Base-by-base conservation (phyloP, 1,139 yeast genomes). In the Debaryomyces sp. region DNA sequence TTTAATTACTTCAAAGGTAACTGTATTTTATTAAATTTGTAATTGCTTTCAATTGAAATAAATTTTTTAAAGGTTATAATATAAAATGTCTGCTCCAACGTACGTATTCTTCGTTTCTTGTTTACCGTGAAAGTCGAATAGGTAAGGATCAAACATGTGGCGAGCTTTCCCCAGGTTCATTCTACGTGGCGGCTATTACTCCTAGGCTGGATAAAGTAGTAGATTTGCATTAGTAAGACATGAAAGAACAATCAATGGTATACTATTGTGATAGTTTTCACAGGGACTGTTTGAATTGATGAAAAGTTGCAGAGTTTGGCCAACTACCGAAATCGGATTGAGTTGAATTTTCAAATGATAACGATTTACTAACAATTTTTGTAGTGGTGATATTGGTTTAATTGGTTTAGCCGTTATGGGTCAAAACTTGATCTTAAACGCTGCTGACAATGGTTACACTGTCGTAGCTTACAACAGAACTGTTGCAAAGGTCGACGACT, bases 371-470 rank as follows among this genome's bases (percentile, higher is more conserved):
- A 71, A 68, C 71, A 61, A 54, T 57, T 41, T 32, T 12, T 56
- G 64, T 56, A 84, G 90, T 71, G 96, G 94, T 82, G 99, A 94
- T 86, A 85, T 94, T 77, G 99, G 98, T 76, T 89, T 94, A 75
- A 92, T 94, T 69, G 99, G 99, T 71, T 84, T 94, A 84, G 99
- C 99, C 87, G 99, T 94, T 63, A 94, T 94, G 99, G 99, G 99
- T 76, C 98, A 92, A 75, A 94, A 94, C 85, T 81, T 94, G 82
- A 90, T 94, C 74, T 84, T 94, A 63, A 94, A 94, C 77, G 96
- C 95, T 66, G 98, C 98, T 62, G 99, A 94, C 81, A 96, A 94
- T 78, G 97, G 97, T 50, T 89, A 79, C 77, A 89, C 96, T 60
- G 99, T 94, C 63, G 97, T 90, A 64, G 98, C 97, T 55, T 94